phyloP scores from a whole-genome alignment of 2,329 filamentous ascomycete species.

The Xylaria sp. region DNA sequence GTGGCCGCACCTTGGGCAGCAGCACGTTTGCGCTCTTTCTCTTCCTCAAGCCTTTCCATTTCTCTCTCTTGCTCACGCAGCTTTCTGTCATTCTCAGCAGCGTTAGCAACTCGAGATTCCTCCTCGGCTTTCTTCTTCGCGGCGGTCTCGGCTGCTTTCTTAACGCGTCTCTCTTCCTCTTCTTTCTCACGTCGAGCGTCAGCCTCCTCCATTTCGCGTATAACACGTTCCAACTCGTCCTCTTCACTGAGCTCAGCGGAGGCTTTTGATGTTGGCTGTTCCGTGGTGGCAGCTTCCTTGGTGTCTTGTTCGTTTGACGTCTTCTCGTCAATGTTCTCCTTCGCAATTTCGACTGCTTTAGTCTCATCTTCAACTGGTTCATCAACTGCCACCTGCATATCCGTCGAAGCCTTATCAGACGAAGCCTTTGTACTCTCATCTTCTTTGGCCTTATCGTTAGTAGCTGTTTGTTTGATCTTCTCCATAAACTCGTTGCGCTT shows the following conservation, averaged over 20 bases:
- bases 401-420: conserved; percentile 40
- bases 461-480: conserved; percentile 69
- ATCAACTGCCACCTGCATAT: conserved; percentile 35
- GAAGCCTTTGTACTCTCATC: conserved; percentile 47
- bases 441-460: conserved; percentile 54
- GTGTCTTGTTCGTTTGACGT: conserved; percentile 36
- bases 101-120: conserved; percentile 51
- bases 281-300: conserved; percentile 40
- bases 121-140: conserved; percentile 50
- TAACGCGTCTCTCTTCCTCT: conserved; percentile 50
- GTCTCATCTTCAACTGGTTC: conserved; percentile 25
- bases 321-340: conserved; percentile 39
- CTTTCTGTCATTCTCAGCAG: conserved; percentile 66
- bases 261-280: conserved; percentile 43
- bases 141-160: conserved; percentile 52
- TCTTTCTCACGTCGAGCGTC: conserved; percentile 57
- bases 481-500: conserved; percentile 83
- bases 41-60: conserved; percentile 75
- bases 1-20: conserved; percentile 50
- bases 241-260: conserved; percentile 53
- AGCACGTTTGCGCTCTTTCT: conserved; percentile 63
- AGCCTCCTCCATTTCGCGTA: conserved; percentile 66
- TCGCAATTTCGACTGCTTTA: conserved; percentile 44
- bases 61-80: conserved; percentile 75
- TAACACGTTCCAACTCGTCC: conserved; percentile 64